Evolutionary conservation across 371 early-diverging fungal species (phyloP), one percentile per base, ranked within the genome.

Genomic region (Rhizopus delemar): DNA sequence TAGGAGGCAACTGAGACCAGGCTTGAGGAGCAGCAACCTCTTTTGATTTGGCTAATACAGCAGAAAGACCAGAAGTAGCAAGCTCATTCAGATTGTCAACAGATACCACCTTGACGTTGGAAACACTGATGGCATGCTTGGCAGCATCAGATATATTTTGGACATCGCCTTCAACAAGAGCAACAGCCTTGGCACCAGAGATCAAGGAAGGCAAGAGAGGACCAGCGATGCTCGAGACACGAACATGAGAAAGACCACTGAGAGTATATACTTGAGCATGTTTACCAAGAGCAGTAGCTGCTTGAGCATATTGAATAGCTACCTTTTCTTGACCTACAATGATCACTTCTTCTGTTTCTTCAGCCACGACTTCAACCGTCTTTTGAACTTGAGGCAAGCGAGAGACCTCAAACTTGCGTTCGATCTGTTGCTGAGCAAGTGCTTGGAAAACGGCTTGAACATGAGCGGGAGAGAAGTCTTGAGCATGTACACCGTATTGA

Each of bases 401-500:
- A 62, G 74, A 65, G 13, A 79, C 66, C 41, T 67, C 65, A 62
- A 84, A 71, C 57, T 68, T 69, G 39, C 77, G 77, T 9, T 63
- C 49, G 6, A 74, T 38, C 52, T 74, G 59, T 22, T 53, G 22
- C 28, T 48, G 48, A 28, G 29, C 48, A 28, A 48, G 48, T 29
- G 48, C 38, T 66, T 66, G 13, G 8, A 80, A 70, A 0, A 77
- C 82, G 49, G 81, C 72, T 38, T 72, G 55, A 38, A 89, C 71
- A 54, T 80, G 70, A 8, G 73, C 75, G 48, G 70, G 72, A 9
- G 75, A 63, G 48, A 82, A 64, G 48, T 78, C 77, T 6, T 59
- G 53, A 15, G 70, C 68, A 13, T 74, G 69, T 6, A 78, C 80
- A 59, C 79, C 78, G 66, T 80, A 85, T 51, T 81, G 82, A 13